A percentile compares a stretch with the other conserved stretches of the same genome.
phyloP scores from a whole-genome alignment of 495 filamentous ascomycete genomes.

The Aspergillus heteromorphus region DNA sequence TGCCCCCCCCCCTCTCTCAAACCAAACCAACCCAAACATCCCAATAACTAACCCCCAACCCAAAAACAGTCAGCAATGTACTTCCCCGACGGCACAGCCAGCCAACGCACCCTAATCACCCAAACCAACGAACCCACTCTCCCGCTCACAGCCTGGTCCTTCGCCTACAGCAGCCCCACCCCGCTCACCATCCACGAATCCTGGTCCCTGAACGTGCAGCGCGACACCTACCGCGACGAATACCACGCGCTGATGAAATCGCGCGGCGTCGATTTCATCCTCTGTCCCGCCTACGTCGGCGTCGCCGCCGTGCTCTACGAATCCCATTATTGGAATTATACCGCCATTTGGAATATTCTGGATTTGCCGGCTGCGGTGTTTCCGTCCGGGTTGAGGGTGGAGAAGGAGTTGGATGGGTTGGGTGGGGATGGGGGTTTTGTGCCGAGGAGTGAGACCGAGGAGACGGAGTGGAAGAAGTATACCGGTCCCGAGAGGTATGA shows the following conservation, averaged over 20 bases:
- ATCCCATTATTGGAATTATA: constrained; percentile 66
- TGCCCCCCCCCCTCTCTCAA: neutral
- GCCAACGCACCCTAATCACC: constrained; percentile 39
- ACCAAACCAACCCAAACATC: neutral
- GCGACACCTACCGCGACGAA: constrained; percentile 52
- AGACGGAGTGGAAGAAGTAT: constrained; percentile 38
- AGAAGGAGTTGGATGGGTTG: constrained; percentile 26
- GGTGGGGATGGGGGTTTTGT: constrained; percentile 22
- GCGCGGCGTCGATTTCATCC: constrained; percentile 61
- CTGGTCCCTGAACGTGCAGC: constrained; percentile 40
- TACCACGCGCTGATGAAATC: constrained; percentile 58
- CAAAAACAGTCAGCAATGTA: constrained; percentile 44
- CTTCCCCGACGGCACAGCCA: constrained; percentile 48
- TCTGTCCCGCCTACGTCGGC: constrained; percentile 58
- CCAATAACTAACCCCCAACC: neutral
- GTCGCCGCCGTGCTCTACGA: constrained; percentile 56
- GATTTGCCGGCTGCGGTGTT: constrained; percentile 61
- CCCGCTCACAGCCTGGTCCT: constrained; percentile 53
- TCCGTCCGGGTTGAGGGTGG: constrained; percentile 45
- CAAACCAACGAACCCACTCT: constrained; percentile 51
- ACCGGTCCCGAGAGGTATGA: constrained; percentile 27
- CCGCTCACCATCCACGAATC: constrained; percentile 35
- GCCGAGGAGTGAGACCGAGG: constrained; percentile 29
- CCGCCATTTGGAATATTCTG: constrained; percentile 66
- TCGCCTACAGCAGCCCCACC: constrained; percentile 46